Evolutionary conservation across 163 green algal species (phyloP), one percentile per base, ranked within the genome.

Genomic region (Chlamydomonas reinhardtii): DNA sequence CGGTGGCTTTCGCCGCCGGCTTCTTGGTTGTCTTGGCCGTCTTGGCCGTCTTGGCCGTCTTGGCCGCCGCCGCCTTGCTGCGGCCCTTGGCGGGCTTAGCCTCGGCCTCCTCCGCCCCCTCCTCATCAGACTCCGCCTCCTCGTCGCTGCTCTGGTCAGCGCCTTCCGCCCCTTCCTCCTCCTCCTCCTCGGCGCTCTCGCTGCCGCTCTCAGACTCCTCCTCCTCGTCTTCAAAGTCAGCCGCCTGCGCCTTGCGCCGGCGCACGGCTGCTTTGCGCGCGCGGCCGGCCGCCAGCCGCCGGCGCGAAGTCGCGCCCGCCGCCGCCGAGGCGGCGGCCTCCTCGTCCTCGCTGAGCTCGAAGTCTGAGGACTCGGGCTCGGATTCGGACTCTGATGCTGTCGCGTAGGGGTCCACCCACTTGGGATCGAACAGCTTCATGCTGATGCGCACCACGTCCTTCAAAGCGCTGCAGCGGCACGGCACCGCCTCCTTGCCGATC

Each of bases 371-470:
- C 29, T 72, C 48, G 22, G 11, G 20, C 17, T 64, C 15, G 29
- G 16, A 54, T 19, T 39, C 37, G 35, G 64, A 37, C 35, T 85
- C 84, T 19, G 76, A 59, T 2, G 52, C 34, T 27, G 75, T 76
- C 70, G 64, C 87, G 73, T 87, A 83, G 27, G 76, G 73, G 65
- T 87, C 76, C 4, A 82, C 59, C 84, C 82, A 92, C 20, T 83
- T 83, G n/a, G 84, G 83, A 82, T 91, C 92, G 86, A 98, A 98
- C 56, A 98, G 87, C 20, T 88, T 87, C 96, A 98, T 98, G 91
- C 94, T 94, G 59, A 98, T 93, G 19, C 90, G 86, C 62, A 98
- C 96, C 29, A 84, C 89, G 72, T 98, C 95, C 31, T 79, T 89
- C 77, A 98, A 77, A 4, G 90, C 90, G 17, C 76, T 48, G 91